Percentiles rank a stretch among this genome's conserved stretches.
Conservation (phyloP, 495 filamentous ascomycete genomes). For the Podospora sp. region DNA sequence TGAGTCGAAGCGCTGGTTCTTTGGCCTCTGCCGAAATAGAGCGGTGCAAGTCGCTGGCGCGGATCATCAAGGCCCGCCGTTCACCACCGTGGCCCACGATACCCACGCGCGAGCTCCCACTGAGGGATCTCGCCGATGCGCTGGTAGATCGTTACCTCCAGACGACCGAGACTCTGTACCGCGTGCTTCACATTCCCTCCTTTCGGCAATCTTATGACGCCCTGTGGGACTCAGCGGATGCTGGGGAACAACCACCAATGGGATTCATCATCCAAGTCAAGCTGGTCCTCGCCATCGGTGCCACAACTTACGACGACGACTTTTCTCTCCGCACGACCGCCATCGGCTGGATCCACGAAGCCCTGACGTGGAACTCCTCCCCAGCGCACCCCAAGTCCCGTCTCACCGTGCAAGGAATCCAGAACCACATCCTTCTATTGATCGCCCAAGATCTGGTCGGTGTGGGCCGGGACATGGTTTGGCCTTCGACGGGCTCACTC, state of each 20-base stretch:
- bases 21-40: slow-evolving; percentile 7
- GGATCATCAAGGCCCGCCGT: slow-evolving; percentile 25
- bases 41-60: slow-evolving; percentile 38
- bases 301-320: slow-evolving; percentile 22
- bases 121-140: slow-evolving; percentile 49
- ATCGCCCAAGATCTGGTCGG: slow-evolving; percentile 28
- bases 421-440: slow-evolving; percentile 27
- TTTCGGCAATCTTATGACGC: slow-evolving; percentile 34
- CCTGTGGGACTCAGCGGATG: slow-evolving; percentile 31
- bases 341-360: slow-evolving; percentile 32
- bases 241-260: neutral
- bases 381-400: slow-evolving; percentile 30
- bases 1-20: slow-evolving; percentile 16
- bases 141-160: slow-evolving; percentile 50
- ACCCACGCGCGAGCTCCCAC: slow-evolving; percentile 41
- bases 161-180: slow-evolving; percentile 52
- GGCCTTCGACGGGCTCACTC: slow-evolving; percentile 20
- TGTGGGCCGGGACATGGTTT: slow-evolving; percentile 27
- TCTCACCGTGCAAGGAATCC: slow-evolving; percentile 22
- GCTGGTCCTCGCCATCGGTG: slow-evolving; percentile 33
- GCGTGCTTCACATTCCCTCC: slow-evolving; percentile 60
- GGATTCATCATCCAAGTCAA: slow-evolving; percentile 29
- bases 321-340: slow-evolving; percentile 30
- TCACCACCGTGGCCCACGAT: slow-evolving; percentile 25
- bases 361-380: slow-evolving; percentile 26